Conservation (phyloP, 2,329 filamentous ascomycete species). For the Fusarium sp. region DNA sequence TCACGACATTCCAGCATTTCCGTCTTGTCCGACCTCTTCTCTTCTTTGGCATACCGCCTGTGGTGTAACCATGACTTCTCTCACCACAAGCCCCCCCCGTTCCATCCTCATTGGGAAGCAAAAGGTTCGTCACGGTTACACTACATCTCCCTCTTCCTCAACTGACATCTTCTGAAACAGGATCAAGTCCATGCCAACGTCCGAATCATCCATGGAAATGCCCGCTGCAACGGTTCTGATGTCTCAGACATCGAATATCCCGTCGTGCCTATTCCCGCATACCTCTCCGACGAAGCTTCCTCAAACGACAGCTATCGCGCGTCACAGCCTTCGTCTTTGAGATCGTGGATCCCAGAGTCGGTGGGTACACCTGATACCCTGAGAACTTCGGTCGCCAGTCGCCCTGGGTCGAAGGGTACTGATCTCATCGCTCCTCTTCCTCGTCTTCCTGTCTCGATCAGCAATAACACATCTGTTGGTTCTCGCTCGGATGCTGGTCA, state of each 20-base stretch:
- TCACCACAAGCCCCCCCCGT: background rate
- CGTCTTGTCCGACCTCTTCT: background rate
- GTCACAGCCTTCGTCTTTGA: background rate
- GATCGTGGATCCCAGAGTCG: too few relatives aligned
- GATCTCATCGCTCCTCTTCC: background rate
- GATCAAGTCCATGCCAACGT: background rate
- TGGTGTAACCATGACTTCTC: background rate
- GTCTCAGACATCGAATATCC: background rate
- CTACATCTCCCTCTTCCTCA: rapidly evolving
- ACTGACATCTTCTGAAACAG: background rate
- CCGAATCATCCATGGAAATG: background rate
- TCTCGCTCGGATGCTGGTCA: background rate
- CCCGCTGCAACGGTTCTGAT: background rate
- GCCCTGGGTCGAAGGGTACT: background rate
- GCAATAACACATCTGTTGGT: background rate
- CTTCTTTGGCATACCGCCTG: background rate
- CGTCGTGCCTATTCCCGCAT: background rate
- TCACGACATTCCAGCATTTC: background rate
- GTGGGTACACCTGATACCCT: background rate
- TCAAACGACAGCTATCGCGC: background rate
- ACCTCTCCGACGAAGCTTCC: background rate
- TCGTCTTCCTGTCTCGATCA: background rate
- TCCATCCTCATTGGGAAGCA: background rate
- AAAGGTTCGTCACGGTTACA: background rate
- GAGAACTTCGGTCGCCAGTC: background rate